Evolutionary conservation across 75 land plant species (phyloP).

Genomic region (Cupressus sempervirens): DNA sequence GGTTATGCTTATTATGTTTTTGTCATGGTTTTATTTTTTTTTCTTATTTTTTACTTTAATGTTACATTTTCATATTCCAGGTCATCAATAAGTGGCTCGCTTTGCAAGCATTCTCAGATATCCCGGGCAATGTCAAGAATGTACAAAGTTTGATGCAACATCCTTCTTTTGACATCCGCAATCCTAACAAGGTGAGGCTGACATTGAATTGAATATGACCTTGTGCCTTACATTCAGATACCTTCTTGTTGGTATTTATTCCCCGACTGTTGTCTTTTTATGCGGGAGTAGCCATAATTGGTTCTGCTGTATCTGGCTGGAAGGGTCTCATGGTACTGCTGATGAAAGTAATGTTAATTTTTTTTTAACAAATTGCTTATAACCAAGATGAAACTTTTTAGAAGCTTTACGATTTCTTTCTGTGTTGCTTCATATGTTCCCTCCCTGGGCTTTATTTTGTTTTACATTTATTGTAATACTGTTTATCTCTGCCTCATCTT

Average conservation of each 20-base stretch:
- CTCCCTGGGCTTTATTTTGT: not conserved
- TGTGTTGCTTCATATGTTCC: not conserved
- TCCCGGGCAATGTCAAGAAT: slow-evolving; percentile 86
- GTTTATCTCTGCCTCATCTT: not conserved
- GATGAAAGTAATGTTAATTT: not conserved
- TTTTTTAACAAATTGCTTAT: not conserved
- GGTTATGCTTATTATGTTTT: not conserved
- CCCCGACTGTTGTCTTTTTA: not conserved
- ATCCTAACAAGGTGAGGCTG: slow-evolving; percentile 77
- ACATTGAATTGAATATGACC: not conserved
- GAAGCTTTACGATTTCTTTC: not conserved
- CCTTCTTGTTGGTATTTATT: not conserved
- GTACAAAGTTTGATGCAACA: slow-evolving; percentile 70
- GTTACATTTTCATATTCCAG: slow-evolving; percentile 25
- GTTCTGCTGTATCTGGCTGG: not conserved
- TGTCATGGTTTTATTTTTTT: not conserved
- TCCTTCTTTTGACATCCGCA: slow-evolving; percentile 92
- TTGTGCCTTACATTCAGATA: not conserved
- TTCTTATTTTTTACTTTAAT: not conserved
- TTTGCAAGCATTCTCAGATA: slow-evolving; percentile 87
- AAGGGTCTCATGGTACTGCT: not conserved
- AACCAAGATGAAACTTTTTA: not conserved
- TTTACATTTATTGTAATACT: not conserved
- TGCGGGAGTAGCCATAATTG: not conserved
- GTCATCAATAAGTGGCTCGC: slow-evolving; percentile 94